These are phyloP conservation scores for Ascochyta pisi DNA, from an alignment of 2,329 filamentous ascomycete genomes.

Conservation along the genomic window DNA sequence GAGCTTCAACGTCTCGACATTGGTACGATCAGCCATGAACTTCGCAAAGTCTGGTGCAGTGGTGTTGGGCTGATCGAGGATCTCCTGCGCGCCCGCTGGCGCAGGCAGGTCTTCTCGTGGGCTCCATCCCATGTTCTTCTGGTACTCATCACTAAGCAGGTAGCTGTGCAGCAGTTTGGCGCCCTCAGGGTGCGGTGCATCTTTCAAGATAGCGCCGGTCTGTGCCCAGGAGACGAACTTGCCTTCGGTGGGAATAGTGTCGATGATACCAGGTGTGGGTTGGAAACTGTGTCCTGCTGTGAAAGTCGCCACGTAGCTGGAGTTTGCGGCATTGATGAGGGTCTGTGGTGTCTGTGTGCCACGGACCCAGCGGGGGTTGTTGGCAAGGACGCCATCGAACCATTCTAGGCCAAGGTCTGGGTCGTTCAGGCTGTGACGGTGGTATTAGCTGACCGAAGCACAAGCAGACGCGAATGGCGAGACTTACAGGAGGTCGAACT, in stretches of 20 bases:
- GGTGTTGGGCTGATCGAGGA: slow-evolving; percentile 43
- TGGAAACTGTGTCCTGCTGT: slow-evolving; percentile 12
- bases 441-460: neutral
- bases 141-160: slow-evolving; percentile 53
- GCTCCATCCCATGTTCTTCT: slow-evolving; percentile 46
- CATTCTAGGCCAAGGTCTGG: slow-evolving; percentile 53
- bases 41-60: slow-evolving; percentile 49
- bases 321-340: slow-evolving; percentile 40
- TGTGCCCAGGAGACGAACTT: slow-evolving; percentile 59
- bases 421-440: slow-evolving; percentile 23
- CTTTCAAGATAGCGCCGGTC: slow-evolving; percentile 56
- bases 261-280: neutral
- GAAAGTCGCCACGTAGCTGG: slow-evolving; percentile 29
- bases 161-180: slow-evolving; percentile 60
- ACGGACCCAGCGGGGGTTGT: slow-evolving; percentile 63
- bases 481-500: slow-evolving; percentile 56
- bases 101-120: slow-evolving; percentile 46
- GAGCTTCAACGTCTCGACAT: slow-evolving; percentile 53
- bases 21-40: slow-evolving; percentile 53
- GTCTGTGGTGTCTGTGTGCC: slow-evolving; percentile 55
- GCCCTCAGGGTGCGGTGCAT: slow-evolving; percentile 58
- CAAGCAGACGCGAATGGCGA: neutral
- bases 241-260: slow-evolving; percentile 45
- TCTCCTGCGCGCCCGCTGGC: slow-evolving; percentile 37
- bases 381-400: slow-evolving; percentile 57